Conservation (phyloP, 2,329 filamentous ascomycete species). For the Penicillium crustosum region DNA sequence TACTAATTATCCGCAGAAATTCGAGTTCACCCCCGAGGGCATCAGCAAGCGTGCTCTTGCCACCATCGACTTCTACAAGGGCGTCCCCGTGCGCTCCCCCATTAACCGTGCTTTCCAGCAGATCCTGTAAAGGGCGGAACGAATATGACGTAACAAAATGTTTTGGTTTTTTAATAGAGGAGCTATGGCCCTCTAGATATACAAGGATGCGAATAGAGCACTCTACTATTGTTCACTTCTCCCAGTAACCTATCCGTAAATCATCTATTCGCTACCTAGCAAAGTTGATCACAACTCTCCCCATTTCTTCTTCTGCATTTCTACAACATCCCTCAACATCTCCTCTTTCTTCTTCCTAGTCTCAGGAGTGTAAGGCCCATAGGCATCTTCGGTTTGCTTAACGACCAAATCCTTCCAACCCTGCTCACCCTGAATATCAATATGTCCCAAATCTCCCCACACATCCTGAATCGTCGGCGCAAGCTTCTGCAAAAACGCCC, state of each 20-base stretch:
- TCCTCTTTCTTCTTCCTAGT: conserved; percentile 27
- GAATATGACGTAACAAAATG: conserved; percentile 23
- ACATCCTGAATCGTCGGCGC: conserved; percentile 56
- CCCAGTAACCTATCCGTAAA: not conserved
- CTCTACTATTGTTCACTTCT: conserved; percentile 1
- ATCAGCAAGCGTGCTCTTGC: conserved; percentile 90
- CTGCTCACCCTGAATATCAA: conserved; percentile 38
- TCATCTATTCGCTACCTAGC: not conserved
- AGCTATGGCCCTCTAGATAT: conserved; percentile 26
- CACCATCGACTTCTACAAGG: conserved; percentile 98
- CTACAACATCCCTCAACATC: conserved; percentile 28
- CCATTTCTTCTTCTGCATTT: conserved; percentile 21
- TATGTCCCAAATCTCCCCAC: conserved; percentile 51
- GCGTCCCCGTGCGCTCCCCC: conserved; percentile 86
- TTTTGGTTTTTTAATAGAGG: conserved; percentile 30
- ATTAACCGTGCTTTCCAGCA: conserved; percentile 98
- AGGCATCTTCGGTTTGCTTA: conserved; percentile 47
- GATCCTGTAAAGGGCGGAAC: conserved; percentile 66
- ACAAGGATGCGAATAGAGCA: conserved; percentile 29
- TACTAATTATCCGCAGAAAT: conserved; percentile 64
- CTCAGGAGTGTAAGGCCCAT: conserved; percentile 39
- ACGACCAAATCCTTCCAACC: conserved; percentile 51
- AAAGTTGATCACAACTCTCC: conserved; percentile 1
- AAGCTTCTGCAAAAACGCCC: conserved; percentile 57
- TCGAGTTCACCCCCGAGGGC: conserved; percentile 97